phyloP scores from a whole-genome alignment of 1,139 yeast genomes.

The Candida tetrigidarum region DNA sequence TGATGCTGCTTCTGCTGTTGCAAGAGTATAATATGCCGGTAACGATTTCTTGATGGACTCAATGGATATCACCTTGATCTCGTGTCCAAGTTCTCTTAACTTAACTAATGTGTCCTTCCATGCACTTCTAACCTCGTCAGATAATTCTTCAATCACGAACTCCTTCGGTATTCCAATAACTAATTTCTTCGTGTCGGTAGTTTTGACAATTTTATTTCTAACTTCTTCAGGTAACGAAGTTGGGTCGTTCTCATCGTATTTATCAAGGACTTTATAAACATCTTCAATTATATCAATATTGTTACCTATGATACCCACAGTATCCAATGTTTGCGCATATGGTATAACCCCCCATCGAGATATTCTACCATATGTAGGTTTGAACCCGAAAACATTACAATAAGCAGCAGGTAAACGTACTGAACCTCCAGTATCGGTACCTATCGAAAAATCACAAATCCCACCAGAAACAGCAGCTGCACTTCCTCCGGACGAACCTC shows the following conservation, averaged over 20 bases:
- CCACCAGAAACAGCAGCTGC: slow-evolving; percentile 85
- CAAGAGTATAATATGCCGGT: slow-evolving; percentile 86
- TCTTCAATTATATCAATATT: slow-evolving; percentile 44
- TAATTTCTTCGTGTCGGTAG: slow-evolving; percentile 19
- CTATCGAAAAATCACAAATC: slow-evolving; percentile 68
- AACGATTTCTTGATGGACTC: slow-evolving; percentile 70
- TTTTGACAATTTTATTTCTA: slow-evolving; percentile 31
- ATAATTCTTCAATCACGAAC: slow-evolving; percentile 59
- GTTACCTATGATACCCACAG: slow-evolving; percentile 81
- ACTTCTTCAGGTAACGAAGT: slow-evolving; percentile 57
- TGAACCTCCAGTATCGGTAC: slow-evolving; percentile 98
- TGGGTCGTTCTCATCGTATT: slow-evolving; percentile 76
- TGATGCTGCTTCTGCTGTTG: slow-evolving; percentile 94
- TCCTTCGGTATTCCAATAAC: slow-evolving; percentile 77
- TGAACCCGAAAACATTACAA: slow-evolving; percentile 83
- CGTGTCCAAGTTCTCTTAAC: slow-evolving; percentile 55
- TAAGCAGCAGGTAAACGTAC: slow-evolving; percentile 90
- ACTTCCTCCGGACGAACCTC: slow-evolving; percentile 97
- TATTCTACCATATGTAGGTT: slow-evolving; percentile 90
- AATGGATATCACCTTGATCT: slow-evolving; percentile 63
- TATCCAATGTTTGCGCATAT: slow-evolving; percentile 93
- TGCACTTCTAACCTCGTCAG: slow-evolving; percentile 44
- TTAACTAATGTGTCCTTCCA: slow-evolving; percentile 51
- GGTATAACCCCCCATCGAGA: slow-evolving; percentile 93
- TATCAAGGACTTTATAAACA: slow-evolving; percentile 62